Conservation (phyloP, 2,329 filamentous ascomycete species). For the Colletotrichum sp. region DNA sequence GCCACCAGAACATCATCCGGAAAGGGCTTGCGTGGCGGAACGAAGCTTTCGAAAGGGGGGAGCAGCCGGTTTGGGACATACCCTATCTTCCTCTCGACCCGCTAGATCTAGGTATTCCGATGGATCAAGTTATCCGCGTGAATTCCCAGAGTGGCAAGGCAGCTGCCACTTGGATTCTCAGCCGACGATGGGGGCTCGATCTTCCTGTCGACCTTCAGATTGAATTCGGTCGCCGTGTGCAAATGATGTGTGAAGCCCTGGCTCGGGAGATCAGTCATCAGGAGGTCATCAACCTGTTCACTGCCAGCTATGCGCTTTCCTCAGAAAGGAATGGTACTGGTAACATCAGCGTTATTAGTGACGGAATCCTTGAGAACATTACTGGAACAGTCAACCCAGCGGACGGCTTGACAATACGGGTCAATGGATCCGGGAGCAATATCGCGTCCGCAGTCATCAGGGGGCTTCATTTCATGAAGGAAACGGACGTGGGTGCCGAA, state of each 20-base stretch:
- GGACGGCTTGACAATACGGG: not conserved
- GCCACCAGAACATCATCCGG: constrained; percentile 3
- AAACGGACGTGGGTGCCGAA: not conserved
- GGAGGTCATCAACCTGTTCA: not conserved
- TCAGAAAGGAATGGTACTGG: not conserved
- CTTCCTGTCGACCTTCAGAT: not conserved
- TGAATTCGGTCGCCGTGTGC: not conserved
- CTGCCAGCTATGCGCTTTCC: not conserved
- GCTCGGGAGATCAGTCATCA: constrained; percentile 1
- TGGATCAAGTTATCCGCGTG: not conserved
- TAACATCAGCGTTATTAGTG: not conserved
- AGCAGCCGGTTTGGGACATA: not conserved
- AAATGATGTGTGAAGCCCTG: constrained; percentile 6
- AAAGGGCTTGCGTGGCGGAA: not conserved
- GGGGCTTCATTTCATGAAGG: constrained; percentile 5
- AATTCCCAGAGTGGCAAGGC: not conserved
- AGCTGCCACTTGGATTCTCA: not conserved
- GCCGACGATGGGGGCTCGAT: not conserved
- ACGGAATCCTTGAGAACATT: not conserved
- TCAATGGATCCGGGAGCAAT: not conserved
- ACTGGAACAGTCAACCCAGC: not conserved
- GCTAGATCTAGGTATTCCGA: not conserved
- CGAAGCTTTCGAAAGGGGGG: not conserved
- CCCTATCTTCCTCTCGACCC: constrained; percentile 4
- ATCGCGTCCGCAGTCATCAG: not conserved